Evolutionary conservation across 495 filamentous ascomycete genomes (phyloP).

Genomic region (Glutinoglossum americanum): DNA sequence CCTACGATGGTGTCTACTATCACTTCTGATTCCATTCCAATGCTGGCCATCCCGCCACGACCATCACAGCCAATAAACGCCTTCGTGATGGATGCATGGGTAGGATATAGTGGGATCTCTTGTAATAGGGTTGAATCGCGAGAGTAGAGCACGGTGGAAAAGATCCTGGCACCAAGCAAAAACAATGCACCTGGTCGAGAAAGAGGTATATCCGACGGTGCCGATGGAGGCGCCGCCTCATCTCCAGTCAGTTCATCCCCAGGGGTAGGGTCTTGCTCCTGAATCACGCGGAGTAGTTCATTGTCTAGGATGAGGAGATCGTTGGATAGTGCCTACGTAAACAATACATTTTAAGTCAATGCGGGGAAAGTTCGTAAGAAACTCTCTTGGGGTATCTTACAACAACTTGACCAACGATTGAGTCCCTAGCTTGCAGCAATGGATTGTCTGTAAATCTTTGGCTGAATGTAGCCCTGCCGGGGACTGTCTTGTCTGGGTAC

Average conservation of each 20-base stretch:
- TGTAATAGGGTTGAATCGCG: slow-evolving; percentile 11
- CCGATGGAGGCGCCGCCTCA: slow-evolving; percentile 19
- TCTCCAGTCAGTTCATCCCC: slow-evolving; percentile 12
- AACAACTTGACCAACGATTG: slow-evolving; percentile 54
- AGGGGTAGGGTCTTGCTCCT: slow-evolving; percentile 19
- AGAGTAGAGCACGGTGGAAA: slow-evolving; percentile 31
- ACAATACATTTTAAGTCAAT: slow-evolving; percentile 14
- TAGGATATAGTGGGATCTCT: slow-evolving; percentile 37
- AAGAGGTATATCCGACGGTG: slow-evolving; percentile 44
- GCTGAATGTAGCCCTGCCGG: slow-evolving; percentile 32
- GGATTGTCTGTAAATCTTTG: slow-evolving; percentile 38
- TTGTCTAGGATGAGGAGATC: slow-evolving; percentile 34
- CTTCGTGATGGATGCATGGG: slow-evolving; percentile 34
- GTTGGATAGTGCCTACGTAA: slow-evolving; percentile 32
- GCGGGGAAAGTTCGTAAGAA: background rate
- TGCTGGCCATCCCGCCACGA: slow-evolving; percentile 4
- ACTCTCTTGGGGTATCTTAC: slow-evolving; percentile 18
- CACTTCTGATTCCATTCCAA: slow-evolving; percentile 19
- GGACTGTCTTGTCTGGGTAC: slow-evolving; percentile 35
- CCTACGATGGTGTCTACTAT: slow-evolving; percentile 25
- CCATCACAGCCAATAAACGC: slow-evolving; percentile 30
- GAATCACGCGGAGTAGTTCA: slow-evolving; percentile 5
- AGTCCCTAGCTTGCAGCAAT: slow-evolving; percentile 35
- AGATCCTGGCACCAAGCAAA: slow-evolving; percentile 31
- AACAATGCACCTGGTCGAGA: slow-evolving; percentile 49